Base-by-base conservation (phyloP, 345 rosid genomes). In the Pistacia vera region DNA sequence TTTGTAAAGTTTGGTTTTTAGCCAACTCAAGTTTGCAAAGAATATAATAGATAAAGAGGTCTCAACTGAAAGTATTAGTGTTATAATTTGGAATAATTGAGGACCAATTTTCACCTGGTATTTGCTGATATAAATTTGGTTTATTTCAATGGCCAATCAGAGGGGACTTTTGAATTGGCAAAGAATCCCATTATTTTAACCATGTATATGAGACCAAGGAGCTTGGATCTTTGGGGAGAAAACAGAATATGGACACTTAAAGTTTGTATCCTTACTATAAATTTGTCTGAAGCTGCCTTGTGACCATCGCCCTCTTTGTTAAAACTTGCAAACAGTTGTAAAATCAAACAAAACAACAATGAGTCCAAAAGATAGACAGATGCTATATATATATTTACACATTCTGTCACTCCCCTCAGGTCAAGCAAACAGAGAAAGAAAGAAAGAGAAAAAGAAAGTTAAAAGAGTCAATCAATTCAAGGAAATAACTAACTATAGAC, bases 251-350 rank as follows among this genome's bases (percentile, higher is more conserved):
- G 65, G 77, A 46, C 83, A 80, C 30, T 14, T 25, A 30, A 72
- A 46, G 38, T 65, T 54, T 75, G 78, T 44, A 20, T 41, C 55
- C 14, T 14, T 46, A 5, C 46, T 57, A 30, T n/a, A 46, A 28
- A 68, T 63, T 70, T 79, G 79, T 75, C 72, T 13, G 41, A 56
- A 33, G 48, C 69, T 75, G 44, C 69, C 70, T 70, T 5, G 81
- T 52, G 16, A 68, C 64, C 56, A 82, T 77, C 87, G 63, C 2
- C 35, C 30, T 4, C 52, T 11, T 75, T 68, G 85, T 80, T 66
- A 71, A 35, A 5, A 56, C 25, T 66, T 75, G 3, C 2, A 44
- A 10, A 48, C 36, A 49, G 36, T 58, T 80, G 80, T 70, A 66
- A 70, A 57, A 71, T 38, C 33, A 28, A 69, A 80, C 46, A 54